Base-by-base conservation (phyloP, 164 flowering plant genomes). In the Macadamia tetraphylla region DNA sequence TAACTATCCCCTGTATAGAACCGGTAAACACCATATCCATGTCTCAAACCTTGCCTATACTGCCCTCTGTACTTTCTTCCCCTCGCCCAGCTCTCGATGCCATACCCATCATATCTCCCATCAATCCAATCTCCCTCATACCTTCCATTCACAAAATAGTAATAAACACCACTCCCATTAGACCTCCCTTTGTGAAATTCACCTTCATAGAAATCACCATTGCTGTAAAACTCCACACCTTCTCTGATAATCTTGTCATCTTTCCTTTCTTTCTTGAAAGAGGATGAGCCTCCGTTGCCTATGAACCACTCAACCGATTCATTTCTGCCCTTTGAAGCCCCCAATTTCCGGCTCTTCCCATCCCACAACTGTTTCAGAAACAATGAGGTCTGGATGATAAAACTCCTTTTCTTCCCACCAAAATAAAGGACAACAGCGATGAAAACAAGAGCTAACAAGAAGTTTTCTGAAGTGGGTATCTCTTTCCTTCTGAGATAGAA, bases 171-270 rank as follows among this genome's bases (percentile, higher is more conserved):
- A 66, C 76, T 74, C 9, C 82, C 82, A 64, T 75, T 71, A 67
- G 80, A 76, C 63, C 71, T 76, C 14, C 82, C 82, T 62, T 74
- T 74, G 66, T 79, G 80, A 66, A 79, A 74, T 62, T 79, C 80
- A 12, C 82, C 98, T 62, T 94, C 98, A 68, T 94, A 92, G 67
- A 80, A 81, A 69, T 94, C 97, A 0, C 98, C 98, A 77, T 88
- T 94, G 72, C 89, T 83, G 83, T 88, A 90, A 59, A 87, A 80
- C 80, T 90, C 95, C 3, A 94, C 92, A 4, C 94, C 92, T 76
- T 88, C 94, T 30, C 85, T 65, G 1, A 81, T 67, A 48, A 73
- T 66, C 58, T 23, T 60, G 72, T 69, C 69, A 62, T 63, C 67
- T 56, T 62, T 69, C 9, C 56, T 42, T 30, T 60, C 67, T 51